Base-by-base conservation (phyloP, 331 rosid genomes). In the Cydonia oblonga region DNA sequence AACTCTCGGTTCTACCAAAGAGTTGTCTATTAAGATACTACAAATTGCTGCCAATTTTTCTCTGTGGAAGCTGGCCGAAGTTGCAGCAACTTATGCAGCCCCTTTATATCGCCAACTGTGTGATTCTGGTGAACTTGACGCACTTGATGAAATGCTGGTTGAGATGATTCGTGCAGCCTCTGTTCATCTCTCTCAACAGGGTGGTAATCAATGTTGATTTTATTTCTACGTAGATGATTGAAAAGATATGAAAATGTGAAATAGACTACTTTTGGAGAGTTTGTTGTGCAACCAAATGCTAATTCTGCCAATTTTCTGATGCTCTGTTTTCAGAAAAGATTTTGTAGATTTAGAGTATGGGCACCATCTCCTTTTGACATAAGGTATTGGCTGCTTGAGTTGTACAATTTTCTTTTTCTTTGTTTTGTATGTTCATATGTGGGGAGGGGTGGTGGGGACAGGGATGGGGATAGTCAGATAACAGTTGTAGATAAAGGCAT, bases 41-140 rank as follows among this genome's bases (percentile, higher is more conserved):
- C 80, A 84, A 65, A 78, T 84, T 81, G 90, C 98, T 52, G 88
- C 82, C 29, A 51, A 74, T 67, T 86, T 80, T 56, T 85, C 93
- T 26, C 26, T 87, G 58, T 83, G 92, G 95, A 82, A 86, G 77
- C 80, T 93, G 82, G 96, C 84, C 40, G 91, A 85, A 56, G 69
- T 87, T 49, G 88, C 95, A 3, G 93, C 85, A 20, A 78, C 79
- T 68, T 78, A 70, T 66, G 56, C 84, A 23, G 98, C 97, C 81
- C 95, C 95, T 75, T 75, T 81, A 19, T 93, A 82, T 82, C 69
- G 85, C 33, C 95, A 89, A 75, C 86, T 93, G 42, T 80, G 79
- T 42, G 85, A 87, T 82, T 84, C 90, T 44, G 86, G 97, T 72
- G 89, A 90, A 77, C 91, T 93, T 11, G 91, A 87, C 58, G 86